Conservation (phyloP, 768 basidiomycete genomes). For the Leccinellum luteum region DNA sequence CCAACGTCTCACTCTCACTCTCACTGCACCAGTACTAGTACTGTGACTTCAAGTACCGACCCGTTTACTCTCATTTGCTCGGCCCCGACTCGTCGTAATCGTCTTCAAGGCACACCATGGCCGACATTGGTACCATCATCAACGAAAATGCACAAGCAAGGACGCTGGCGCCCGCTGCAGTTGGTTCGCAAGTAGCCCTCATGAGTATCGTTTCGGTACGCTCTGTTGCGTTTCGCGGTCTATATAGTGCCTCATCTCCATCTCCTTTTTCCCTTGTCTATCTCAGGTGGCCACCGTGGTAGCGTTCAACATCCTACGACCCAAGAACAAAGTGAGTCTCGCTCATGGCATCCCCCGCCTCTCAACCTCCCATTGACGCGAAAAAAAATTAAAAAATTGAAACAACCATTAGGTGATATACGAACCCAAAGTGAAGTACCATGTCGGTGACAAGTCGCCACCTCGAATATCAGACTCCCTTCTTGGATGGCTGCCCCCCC, state of each 20-base stretch:
- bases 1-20: too few relatives aligned
- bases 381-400: neutral
- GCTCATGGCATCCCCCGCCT: neutral
- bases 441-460: conserved; percentile 70
- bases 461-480: conserved; percentile 80
- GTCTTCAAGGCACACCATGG: conserved; percentile 23
- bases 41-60: conserved; percentile 17
- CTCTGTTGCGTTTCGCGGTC: conserved; percentile 17
- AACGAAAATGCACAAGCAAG: conserved; percentile 35
- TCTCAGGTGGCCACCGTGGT: conserved; percentile 61
- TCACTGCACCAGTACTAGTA: neutral
- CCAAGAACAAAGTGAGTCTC: conserved; percentile 72
- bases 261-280: neutral
- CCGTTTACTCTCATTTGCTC: conserved; percentile 19
- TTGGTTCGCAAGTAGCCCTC: conserved; percentile 71
- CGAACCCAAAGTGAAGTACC: conserved; percentile 93
- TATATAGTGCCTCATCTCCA: too few relatives aligned
- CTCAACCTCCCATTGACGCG: neutral
- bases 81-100: conserved; percentile 17
- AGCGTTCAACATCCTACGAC: conserved; percentile 82
- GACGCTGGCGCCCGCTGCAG: conserved; percentile 78
- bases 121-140: conserved; percentile 33
- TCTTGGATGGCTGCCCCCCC: conserved; percentile 88
- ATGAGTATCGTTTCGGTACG: conserved; percentile 74
- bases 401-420: conserved; percentile 64